Conservation (phyloP, 2,329 filamentous ascomycete species). For the Fusarium kyushuense region DNA sequence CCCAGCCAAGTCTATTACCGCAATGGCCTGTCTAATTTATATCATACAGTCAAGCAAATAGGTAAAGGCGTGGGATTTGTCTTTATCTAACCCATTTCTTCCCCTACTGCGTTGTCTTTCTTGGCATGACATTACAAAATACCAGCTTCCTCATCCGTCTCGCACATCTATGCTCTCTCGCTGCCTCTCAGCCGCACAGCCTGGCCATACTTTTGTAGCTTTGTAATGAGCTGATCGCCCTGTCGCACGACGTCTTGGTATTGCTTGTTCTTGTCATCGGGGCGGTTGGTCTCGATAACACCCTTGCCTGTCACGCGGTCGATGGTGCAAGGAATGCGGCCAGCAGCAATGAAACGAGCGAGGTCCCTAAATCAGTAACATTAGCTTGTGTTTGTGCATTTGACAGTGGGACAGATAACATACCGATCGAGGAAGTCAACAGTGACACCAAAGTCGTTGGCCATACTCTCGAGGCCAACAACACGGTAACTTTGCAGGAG, state of each 20-base stretch:
- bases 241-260: constrained; percentile 98
- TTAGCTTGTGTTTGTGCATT: constrained; percentile 1
- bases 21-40: constrained; percentile 48
- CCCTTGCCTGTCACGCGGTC: constrained; percentile 96
- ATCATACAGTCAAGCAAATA: constrained; percentile 47
- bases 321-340: constrained; percentile 95
- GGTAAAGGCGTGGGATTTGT: constrained; percentile 37
- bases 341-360: constrained; percentile 95
- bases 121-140: constrained; percentile 31
- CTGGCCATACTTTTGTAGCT: constrained; percentile 99
- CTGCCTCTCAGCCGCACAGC: constrained; percentile 93
- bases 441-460: constrained; percentile 94
- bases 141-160: constrained; percentile 4
- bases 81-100: constrained; percentile 14
- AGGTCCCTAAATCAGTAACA: constrained; percentile 74
- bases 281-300: constrained; percentile 97
- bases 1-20: constrained; percentile 43
- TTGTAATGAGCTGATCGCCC: constrained; percentile 97
- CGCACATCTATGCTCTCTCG: constrained; percentile 73
- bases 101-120: constrained; percentile 21
- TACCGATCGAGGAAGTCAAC: constrained; percentile 96
- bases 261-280: constrained; percentile 99
- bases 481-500: constrained; percentile 97
- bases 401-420: constrained; percentile 49
- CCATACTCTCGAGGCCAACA: constrained; percentile 97